Conservation (phyloP, 306 rosid species). For the Cucurbita pepo region DNA sequence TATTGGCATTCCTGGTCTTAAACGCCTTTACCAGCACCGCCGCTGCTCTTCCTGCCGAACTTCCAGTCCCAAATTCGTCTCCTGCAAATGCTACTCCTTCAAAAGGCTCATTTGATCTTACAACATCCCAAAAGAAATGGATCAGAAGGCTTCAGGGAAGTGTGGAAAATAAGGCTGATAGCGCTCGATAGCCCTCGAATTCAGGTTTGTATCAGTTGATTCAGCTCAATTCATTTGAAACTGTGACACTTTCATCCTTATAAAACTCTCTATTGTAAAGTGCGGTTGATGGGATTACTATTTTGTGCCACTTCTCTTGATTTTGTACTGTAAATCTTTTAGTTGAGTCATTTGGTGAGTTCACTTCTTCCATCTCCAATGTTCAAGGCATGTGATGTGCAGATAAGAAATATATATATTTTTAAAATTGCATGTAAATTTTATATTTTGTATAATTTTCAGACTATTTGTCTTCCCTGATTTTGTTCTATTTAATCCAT, state of each 20-base stretch:
- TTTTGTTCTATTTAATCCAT: no score
- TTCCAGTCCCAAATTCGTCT: conserved; percentile 36
- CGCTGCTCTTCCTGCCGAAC: conserved; percentile 95
- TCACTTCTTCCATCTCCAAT: background rate
- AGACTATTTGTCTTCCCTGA: background rate
- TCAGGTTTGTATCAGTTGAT: background rate
- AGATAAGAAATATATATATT: no score
- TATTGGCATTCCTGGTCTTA: conserved; percentile 67
- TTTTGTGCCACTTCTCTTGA: background rate
- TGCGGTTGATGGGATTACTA: background rate
- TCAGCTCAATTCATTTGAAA: background rate
- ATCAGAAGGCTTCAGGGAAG: conserved; percentile 55
- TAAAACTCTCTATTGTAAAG: background rate
- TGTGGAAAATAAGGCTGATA: conserved; percentile 21
- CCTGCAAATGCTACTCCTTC: conserved; percentile 16
- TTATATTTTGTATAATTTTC: background rate
- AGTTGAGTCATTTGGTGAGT: background rate
- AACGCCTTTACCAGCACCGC: conserved; percentile 91
- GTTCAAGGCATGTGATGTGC: no score
- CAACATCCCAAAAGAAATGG: conserved; percentile 73
- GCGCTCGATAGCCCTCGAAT: background rate
- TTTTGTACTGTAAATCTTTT: background rate
- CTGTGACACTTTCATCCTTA: background rate
- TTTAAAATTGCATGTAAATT: background rate
- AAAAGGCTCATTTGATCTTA: conserved; percentile 11